Conservation (phyloP, 495 filamentous ascomycete species). For the Xylaria scruposa region DNA sequence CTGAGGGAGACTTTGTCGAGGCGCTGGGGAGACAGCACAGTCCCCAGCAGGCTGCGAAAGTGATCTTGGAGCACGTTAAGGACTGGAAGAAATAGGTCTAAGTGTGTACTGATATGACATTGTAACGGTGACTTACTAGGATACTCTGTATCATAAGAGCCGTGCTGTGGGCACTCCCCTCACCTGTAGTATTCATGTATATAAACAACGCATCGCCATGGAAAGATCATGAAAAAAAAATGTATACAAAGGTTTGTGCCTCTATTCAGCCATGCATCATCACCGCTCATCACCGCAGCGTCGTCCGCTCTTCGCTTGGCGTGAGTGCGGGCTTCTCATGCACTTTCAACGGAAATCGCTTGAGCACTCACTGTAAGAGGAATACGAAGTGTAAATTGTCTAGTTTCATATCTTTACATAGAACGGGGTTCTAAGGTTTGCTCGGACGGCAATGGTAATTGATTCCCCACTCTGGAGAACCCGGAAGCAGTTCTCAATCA, state of each 20-base stretch:
- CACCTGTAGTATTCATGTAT: constrained; percentile 25
- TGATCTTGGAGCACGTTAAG: constrained; percentile 86
- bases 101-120: constrained; percentile 41
- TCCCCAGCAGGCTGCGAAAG: constrained; percentile 80
- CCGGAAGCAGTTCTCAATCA: not conserved
- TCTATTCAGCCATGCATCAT: not conserved
- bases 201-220: constrained; percentile 24
- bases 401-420: too few relatives aligned
- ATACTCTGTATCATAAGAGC: constrained; percentile 26
- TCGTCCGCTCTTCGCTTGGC: not conserved
- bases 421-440: not conserved
- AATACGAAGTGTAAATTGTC: not conserved
- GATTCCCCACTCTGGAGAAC: not conserved
- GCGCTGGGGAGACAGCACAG: constrained; percentile 94
- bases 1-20: constrained; percentile 97
- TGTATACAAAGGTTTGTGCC: not conserved
- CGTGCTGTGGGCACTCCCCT: constrained; percentile 24
- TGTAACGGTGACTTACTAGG: not conserved
- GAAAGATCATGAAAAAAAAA: not conserved
- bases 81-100: constrained; percentile 73
- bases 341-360: not conserved
- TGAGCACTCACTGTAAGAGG: not conserved
- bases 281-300: not conserved
- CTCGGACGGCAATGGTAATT: not conserved
- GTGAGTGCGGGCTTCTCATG: not conserved